Percentiles rank a stretch among this genome's conserved stretches.
Conservation (phyloP, 1,284 basidiomycete species). For the Trichosporon inkin region DNA sequence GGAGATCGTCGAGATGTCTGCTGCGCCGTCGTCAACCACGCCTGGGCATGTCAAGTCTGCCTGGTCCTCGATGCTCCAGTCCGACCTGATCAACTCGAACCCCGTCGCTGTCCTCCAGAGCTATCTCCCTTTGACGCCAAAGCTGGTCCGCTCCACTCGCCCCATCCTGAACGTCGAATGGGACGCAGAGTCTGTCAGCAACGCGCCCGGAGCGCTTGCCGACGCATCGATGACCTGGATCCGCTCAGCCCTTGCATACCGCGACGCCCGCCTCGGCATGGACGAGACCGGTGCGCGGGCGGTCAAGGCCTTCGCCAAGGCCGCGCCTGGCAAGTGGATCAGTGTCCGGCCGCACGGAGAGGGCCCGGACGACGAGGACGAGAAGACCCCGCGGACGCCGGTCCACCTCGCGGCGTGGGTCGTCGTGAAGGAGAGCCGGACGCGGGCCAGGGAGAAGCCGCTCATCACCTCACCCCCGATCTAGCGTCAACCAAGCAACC, state of each 20-base stretch:
- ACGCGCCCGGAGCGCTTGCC: conserved; percentile 25
- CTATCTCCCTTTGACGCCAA: conserved; percentile 26
- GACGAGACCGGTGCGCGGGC: conserved; percentile 14
- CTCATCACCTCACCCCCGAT: conserved; percentile 1
- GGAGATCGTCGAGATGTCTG: conserved; percentile 48
- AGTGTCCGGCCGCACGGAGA: conserved; percentile 8
- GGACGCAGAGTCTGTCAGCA: background rate
- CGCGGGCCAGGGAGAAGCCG: background rate
- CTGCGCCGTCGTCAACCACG: conserved; percentile 29
- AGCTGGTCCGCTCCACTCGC: conserved; percentile 10
- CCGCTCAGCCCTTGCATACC: conserved; percentile 35
- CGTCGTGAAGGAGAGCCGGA: conserved; percentile 11
- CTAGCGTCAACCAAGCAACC: background rate
- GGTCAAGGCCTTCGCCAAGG: background rate
- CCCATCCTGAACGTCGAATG: conserved; percentile 11
- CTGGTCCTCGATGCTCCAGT: conserved; percentile 36
- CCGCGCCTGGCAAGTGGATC: conserved; percentile 11
- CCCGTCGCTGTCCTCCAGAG: conserved; percentile 37
- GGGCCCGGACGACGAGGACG: background rate
- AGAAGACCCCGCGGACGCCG: conserved; percentile 45
- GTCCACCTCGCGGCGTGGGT: conserved; percentile 18
- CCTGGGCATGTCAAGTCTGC: conserved; percentile 30
- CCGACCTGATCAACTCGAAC: conserved; percentile 37
- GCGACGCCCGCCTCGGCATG: conserved; percentile 26
- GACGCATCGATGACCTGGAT: conserved; percentile 37